Evolutionary conservation across 495 filamentous ascomycete species (phyloP), one percentile per base, ranked within the genome.

Genomic region (Aspergillus nanangensis): DNA sequence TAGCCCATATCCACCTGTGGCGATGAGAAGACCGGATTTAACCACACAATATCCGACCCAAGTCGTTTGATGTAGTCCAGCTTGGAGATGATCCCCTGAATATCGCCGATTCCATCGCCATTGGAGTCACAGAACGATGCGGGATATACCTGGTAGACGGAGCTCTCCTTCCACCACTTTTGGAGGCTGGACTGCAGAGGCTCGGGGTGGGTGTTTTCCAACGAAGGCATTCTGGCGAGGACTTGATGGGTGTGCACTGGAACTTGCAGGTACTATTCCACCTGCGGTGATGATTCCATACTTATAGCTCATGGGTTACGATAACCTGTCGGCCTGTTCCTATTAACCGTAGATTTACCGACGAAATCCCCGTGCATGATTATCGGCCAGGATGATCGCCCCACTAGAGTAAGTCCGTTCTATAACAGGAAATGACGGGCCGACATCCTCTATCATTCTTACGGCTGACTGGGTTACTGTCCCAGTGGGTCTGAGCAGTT

Each of bases 1-100:
- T 66, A 66, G n/a, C 62, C 62, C 48, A 56, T 53, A 41, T 66
- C 60, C 19, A 52, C 69, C 50, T 77, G 71, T 2, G 81, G 81
- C 4, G 69, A 75, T 24, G 76, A 70, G 43, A 75, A 82, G 40
- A 83, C 71, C 18, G 83, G 84, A 15, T 75, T 81, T 4, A 83
- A 55, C 83, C 83, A 87, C 38, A 87, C 58, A 17, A 78, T 68
- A 55, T 86, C 79, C 8, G 79, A 63, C 3, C 80, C 82, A 0
- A 86, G 68, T 0, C 60, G 47, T 40, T 76, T 62, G 25, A 87
- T 66, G 50, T 87, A 83, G 55, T 80, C 76, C 19, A 87, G 57
- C 50, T 78, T 75, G 27, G 71, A 69, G 44, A 76, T 78, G 40
- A 86, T 78, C 9, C 83, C 83, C n/a, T 61, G 72, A 20, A 86